Conservation (phyloP, 441 rosid species). For the Syzygium syzygioides region DNA sequence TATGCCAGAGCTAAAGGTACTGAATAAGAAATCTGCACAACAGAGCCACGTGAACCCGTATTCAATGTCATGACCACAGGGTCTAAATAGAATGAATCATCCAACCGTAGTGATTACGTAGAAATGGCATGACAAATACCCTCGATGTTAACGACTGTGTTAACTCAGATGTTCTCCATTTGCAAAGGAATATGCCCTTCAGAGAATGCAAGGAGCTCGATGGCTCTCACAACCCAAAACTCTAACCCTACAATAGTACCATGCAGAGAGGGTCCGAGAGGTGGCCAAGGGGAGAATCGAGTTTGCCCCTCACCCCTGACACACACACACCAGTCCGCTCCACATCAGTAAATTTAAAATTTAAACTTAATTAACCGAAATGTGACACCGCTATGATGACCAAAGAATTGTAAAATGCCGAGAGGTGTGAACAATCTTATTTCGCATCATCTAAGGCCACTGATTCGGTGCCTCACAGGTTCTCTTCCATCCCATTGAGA, state of each 20-base stretch:
- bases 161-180: background rate
- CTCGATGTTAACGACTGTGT: background rate
- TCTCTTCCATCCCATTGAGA: background rate
- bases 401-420: background rate
- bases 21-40: background rate
- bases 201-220: background rate
- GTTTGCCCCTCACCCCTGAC: background rate
- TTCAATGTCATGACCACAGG: background rate
- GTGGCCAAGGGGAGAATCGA: background rate
- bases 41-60: background rate
- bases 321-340: background rate
- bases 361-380: background rate
- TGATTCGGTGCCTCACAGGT: background rate
- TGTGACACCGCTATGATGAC: background rate
- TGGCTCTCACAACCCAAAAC: background rate
- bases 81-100: background rate
- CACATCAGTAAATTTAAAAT: background rate
- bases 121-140: background rate
- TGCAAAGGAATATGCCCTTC: background rate
- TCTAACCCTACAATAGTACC: background rate
- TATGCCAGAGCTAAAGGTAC: background rate
- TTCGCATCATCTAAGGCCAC: background rate
- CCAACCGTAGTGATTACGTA: background rate
- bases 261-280: background rate
- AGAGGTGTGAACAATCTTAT: background rate